phyloP scores from a whole-genome alignment of 1,284 basidiomycete genomes.

The Tetrapyrgos nigripes region DNA sequence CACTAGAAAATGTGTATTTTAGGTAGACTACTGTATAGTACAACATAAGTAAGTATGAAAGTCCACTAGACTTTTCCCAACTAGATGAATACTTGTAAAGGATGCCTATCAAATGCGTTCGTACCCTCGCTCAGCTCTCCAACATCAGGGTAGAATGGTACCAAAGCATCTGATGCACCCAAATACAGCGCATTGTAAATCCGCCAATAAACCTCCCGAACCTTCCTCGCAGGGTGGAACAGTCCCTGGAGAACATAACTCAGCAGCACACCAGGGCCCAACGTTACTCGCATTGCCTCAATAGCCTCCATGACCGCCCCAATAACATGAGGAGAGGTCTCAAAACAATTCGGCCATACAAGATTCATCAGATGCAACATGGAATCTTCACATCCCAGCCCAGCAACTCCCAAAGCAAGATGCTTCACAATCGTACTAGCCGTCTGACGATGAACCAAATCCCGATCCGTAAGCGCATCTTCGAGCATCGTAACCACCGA shows the following conservation, averaged over 20 bases:
- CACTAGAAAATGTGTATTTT: too few species aligned
- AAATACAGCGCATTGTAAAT: slow-evolving; percentile 92
- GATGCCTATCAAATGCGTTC: slow-evolving; percentile 88
- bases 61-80: neutral
- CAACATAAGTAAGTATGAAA: too few species aligned
- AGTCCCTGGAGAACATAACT: slow-evolving; percentile 92
- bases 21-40: too few species aligned
- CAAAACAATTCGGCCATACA: slow-evolving; percentile 99
- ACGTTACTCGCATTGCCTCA: slow-evolving; percentile 94
- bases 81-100: slow-evolving; percentile 83
- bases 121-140: slow-evolving; percentile 87
- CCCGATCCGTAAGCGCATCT: slow-evolving; percentile 97
- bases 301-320: slow-evolving; percentile 96
- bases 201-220: slow-evolving; percentile 96
- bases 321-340: slow-evolving; percentile 98
- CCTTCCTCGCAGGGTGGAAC: slow-evolving; percentile 96
- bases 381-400: slow-evolving; percentile 97
- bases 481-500: slow-evolving; percentile 98
- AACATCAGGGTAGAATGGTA: slow-evolving; percentile 94
- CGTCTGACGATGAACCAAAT: slow-evolving; percentile 98
- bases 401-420: slow-evolving; percentile 95
- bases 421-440: slow-evolving; percentile 99
- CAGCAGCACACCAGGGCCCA: slow-evolving; percentile 93
- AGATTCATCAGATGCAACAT: slow-evolving; percentile 98
- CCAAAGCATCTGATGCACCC: slow-evolving; percentile 88